phyloP scores from a whole-genome alignment of 2,329 filamentous ascomycete species.

The Botrytis byssoidea region DNA sequence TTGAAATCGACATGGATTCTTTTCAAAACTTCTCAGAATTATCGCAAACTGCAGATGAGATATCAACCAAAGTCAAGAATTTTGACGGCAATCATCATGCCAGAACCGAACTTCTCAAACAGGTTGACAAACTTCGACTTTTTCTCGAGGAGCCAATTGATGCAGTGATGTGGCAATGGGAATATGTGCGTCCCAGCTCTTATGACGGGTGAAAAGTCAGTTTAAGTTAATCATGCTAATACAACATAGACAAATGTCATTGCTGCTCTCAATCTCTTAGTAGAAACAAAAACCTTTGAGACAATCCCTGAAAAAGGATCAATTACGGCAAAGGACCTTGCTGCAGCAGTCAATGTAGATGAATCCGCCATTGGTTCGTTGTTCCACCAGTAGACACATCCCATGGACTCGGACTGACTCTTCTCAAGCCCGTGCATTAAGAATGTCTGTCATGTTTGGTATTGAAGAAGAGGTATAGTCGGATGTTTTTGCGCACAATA shows the following conservation, averaged over 20 bases:
- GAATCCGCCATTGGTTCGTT: background rate
- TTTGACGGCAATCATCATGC: background rate
- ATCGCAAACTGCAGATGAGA: background rate
- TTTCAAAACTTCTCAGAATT: background rate
- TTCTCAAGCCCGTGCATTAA: background rate
- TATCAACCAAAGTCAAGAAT: background rate
- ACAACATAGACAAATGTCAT: background rate
- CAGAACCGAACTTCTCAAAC: background rate
- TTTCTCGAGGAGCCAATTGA: background rate
- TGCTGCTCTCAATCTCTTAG: background rate
- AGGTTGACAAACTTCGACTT: background rate
- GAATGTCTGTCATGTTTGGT: background rate
- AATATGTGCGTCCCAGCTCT: background rate
- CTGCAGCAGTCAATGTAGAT: background rate
- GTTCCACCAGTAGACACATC: background rate
- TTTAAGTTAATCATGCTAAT: background rate
- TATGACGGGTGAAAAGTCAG: background rate
- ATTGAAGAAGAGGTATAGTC: background rate
- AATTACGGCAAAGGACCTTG: background rate
- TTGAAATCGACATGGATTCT: background rate
- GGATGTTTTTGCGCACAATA: background rate
- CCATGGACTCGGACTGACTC: background rate
- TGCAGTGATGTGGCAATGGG: background rate
- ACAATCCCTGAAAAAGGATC: background rate
- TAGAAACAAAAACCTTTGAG: background rate